phyloP scores from a whole-genome alignment of 2,329 filamentous ascomycete species.

The Phialophora expanda region DNA sequence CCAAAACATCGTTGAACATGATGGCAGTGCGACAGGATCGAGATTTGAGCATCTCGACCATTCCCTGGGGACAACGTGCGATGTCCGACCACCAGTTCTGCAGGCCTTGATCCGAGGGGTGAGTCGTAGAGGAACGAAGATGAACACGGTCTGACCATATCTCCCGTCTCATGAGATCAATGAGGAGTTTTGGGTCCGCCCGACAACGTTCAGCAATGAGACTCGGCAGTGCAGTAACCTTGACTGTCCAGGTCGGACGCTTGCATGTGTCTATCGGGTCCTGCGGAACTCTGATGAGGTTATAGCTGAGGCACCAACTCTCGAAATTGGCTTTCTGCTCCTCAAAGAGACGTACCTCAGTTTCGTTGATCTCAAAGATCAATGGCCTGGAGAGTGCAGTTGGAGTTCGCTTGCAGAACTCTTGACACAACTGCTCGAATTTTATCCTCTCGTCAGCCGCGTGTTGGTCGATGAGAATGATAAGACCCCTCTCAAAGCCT shows the following conservation, averaged over 20 bases:
- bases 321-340: constrained; percentile 63
- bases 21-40: constrained; percentile 56
- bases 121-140: background rate
- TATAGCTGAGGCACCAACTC: constrained; percentile 75
- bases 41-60: constrained; percentile 67
- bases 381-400: constrained; percentile 58
- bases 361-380: constrained; percentile 66
- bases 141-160: constrained; percentile 64
- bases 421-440: constrained; percentile 72
- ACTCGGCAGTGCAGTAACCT: constrained; percentile 67
- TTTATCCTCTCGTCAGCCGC: constrained; percentile 88
- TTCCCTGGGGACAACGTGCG: constrained; percentile 71
- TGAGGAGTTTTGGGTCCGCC: constrained; percentile 71
- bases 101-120: background rate
- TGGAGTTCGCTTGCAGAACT: constrained; percentile 54
- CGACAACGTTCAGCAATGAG: constrained; percentile 77
- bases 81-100: constrained; percentile 49
- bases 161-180: constrained; percentile 76
- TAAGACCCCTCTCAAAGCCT: constrained; percentile 41
- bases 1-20: constrained; percentile 57
- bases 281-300: constrained; percentile 37
- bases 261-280: background rate
- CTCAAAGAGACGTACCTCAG: constrained; percentile 66
- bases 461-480: constrained; percentile 89
- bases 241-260: constrained; percentile 44